Base-by-base conservation (phyloP, 163 green algal genomes). In the Volvox carteri region DNA sequence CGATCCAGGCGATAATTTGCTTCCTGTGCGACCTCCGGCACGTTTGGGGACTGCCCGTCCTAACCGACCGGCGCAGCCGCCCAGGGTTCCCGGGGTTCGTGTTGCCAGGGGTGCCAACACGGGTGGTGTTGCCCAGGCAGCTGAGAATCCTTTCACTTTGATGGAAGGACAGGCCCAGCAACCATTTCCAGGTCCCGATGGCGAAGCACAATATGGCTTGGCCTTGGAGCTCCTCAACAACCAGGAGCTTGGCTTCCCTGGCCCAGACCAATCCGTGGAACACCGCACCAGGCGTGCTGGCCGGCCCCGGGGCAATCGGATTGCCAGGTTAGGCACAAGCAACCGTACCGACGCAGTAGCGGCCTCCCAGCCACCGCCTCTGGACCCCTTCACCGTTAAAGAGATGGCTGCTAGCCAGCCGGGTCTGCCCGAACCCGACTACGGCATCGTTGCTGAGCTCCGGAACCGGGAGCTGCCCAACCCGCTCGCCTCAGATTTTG, bases 401-500 rank as follows among this genome's bases (percentile, higher is more conserved):
- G 84, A 89, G 41, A 18, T 89, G 41, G 72, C 84, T 1, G 72
- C 84, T 28, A 77, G 30, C 72, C 72, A 84, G n/a, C 39, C 70
- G 84, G 84, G 72, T 56, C 72, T 89, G n/a, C 84, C 84, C 0
- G 90, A 93, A 62, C 90, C 86, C 1, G 90, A 93, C 41, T 93
- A 93, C 25, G 90, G 90, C 4, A 54, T 93, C 21, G 90, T 93
- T 9, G 85, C 85, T 4, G 90, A 93, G 79, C 85, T 93, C 46
- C 81, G 77, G 21, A 74, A 88, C 62, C 30, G 56, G 0, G 84
- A 33, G n/a, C 44, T 46, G 58, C 75, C 84, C 2, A 67, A 88
- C 77, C 84, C 76, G 14, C 78, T 88, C 33, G 73, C 74, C 21
- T 52, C n/a, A 16, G 84, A 85, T 14, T 93, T 84, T 70, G 90